Evolutionary conservation across 2,329 filamentous ascomycete species (phyloP), one percentile per base, ranked within the genome.

Genomic region (Aspergillus cejpii): DNA sequence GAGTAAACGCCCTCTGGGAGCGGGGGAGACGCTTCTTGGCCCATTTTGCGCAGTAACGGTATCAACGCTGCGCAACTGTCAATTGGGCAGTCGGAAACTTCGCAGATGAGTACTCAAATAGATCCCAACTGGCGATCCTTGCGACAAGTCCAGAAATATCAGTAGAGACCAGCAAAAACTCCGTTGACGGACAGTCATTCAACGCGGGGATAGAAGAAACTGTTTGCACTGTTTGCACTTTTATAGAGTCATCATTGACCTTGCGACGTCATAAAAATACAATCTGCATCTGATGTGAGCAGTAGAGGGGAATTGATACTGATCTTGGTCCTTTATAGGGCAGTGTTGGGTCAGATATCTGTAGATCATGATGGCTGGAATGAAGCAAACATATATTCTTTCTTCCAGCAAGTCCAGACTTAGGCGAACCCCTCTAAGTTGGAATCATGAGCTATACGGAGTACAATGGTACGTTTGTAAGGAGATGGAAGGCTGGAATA

Each of bases 1-100:
- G 86, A 91, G 60, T 82, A 85, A 62, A 91, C 80, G 41, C 86
- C 87, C 69, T 87, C 85, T 3, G 85, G 59, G 33, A 50, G 48
- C 37, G 53, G 50, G 53, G 59, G 45, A 40, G 56, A 49, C 23
- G 37, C 48, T 41, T 57, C 53, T 44, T 62, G 51, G 45, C 48
- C 52, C 64, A 67, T 67, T 40, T 20, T 56, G 51, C 12, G 43
- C 37, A 23, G 34, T n/a, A 28, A 12, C 10, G 10, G 31, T 34
- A 12, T 34, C 4, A 11, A 34, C 28, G 5, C 15, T 34, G 31
- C 31, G 17, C 31, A 20, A 15, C n/a, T 11, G 14, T 34, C 31
- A 34, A 34, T 34, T 34, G 31, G 11, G 3, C 17, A 4, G 3
- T 6, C 10, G 2, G 4, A 8, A 1, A 8, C 31, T 34, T 11